phyloP scores from a whole-genome alignment of 768 basidiomycete genomes.

The Botryobasidium botryosum region DNA sequence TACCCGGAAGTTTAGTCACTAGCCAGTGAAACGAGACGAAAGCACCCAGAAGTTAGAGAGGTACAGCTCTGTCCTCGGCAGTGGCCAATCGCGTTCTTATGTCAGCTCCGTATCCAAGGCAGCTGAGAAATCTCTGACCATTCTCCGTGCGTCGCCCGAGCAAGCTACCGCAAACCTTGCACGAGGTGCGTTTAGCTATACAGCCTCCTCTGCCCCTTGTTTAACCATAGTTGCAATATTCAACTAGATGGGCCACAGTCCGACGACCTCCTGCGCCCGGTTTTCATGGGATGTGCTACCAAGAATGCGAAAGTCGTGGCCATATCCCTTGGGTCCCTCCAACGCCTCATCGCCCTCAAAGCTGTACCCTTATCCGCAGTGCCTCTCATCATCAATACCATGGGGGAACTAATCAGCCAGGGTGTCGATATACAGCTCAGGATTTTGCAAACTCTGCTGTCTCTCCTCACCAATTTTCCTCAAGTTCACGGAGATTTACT shows the following conservation, averaged over 20 bases:
- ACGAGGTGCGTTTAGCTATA: slow-evolving; percentile 40
- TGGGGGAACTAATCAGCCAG: slow-evolving; percentile 77
- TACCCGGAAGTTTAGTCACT: slow-evolving; percentile 39
- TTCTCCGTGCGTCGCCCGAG: slow-evolving; percentile 67
- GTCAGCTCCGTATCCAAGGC: slow-evolving; percentile 32
- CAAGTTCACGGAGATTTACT: slow-evolving; percentile 64
- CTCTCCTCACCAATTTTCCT: slow-evolving; percentile 76
- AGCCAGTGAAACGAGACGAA: slow-evolving; percentile 73
- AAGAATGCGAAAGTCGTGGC: slow-evolving; percentile 89
- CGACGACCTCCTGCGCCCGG: slow-evolving; percentile 64
- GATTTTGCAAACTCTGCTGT: slow-evolving; percentile 81
- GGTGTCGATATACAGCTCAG: slow-evolving; percentile 95
- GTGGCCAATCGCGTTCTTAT: slow-evolving; percentile 1
- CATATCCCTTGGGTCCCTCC: slow-evolving; percentile 78
- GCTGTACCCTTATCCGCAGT: slow-evolving; percentile 71
- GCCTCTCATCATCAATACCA: slow-evolving; percentile 61
- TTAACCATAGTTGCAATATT: slow-evolving; percentile 7
- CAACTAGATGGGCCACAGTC: slow-evolving; percentile 56
- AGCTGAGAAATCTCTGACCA: slow-evolving; percentile 71
- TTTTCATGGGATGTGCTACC: slow-evolving; percentile 88
- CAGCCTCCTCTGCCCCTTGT: not conserved
- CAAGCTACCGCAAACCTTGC: slow-evolving; percentile 54
- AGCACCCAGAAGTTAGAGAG: slow-evolving; percentile 88
- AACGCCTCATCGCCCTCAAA: slow-evolving; percentile 73
- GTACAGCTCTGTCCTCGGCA: slow-evolving; percentile 23